Percentiles rank a stretch among this genome's conserved stretches.
These are phyloP conservation scores for Atalantia buxifolia DNA, from an alignment of 345 rosid species.

Conservation along the genomic window DNA sequence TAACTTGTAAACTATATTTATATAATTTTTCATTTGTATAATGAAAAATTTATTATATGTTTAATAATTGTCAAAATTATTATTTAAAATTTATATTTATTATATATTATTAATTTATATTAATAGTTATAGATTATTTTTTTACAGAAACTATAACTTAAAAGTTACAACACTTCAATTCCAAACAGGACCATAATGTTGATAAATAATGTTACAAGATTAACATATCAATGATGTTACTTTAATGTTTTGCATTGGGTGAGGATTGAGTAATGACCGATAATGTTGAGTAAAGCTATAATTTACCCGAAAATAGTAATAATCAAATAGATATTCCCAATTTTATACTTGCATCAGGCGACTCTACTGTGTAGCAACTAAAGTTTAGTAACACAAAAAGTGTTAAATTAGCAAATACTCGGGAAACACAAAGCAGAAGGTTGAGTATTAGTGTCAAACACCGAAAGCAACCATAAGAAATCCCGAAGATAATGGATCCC, in stretches of 20 bases:
- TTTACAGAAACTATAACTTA: fast-evolving
- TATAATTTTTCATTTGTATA: too few species aligned
- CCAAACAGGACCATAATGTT: too few species aligned
- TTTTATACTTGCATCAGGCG: constrained; percentile 5
- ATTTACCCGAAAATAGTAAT: background rate
- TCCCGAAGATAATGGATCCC: constrained; percentile 8
- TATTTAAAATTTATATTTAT: too few species aligned
- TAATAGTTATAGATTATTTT: too few species aligned
- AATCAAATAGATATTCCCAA: background rate
- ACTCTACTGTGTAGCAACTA: background rate
- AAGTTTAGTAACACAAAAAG: background rate
- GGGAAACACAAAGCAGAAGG: constrained; percentile 3
- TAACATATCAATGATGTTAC: too few species aligned
- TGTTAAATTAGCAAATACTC: constrained; percentile 16
- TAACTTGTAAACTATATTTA: too few species aligned
- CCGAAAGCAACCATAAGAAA: constrained; percentile 15
- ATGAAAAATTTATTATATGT: too few species aligned
- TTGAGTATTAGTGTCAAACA: background rate
- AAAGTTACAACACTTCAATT: fast-evolving
- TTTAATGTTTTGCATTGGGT: too few species aligned
- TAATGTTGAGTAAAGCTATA: background rate
- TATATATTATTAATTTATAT: too few species aligned
- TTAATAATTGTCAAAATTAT: too few species aligned
- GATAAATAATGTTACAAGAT: too few species aligned
- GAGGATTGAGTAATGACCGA: too few species aligned